Evolutionary conservation across 441 rosid genomes (phyloP).

Genomic region (Bocquillonia castaneifolia): DNA sequence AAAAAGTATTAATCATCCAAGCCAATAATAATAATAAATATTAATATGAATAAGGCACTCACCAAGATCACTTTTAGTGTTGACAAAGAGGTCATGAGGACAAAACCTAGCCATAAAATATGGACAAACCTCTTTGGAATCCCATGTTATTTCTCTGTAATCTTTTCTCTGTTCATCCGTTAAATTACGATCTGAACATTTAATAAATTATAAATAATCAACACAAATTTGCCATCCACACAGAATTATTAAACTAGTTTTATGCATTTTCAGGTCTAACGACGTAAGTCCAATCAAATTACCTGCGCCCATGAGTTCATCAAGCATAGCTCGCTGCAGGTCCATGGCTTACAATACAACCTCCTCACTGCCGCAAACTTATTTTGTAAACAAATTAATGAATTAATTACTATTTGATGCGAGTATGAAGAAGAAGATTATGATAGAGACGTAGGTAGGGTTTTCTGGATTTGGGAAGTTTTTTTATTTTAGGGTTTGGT

Average conservation of each 20-base stretch:
- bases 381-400: too few relatives aligned
- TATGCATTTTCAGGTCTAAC: too few relatives aligned
- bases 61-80: conserved; percentile 97
- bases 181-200: conserved; percentile 67
- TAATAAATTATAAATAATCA: background rate
- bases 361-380: too few relatives aligned
- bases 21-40: background rate
- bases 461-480: too few relatives aligned
- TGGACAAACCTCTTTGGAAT: conserved; percentile 92
- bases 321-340: conserved; percentile 91
- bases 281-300: background rate
- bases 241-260: background rate
- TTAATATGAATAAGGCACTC: conserved; percentile 15
- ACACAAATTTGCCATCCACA: background rate
- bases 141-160: conserved; percentile 79
- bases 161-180: conserved; percentile 88
- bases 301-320: conserved; percentile 99
- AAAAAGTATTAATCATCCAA: background rate
- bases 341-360: conserved; percentile 46
- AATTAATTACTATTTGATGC: too few relatives aligned
- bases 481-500: too few relatives aligned
- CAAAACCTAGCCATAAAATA: conserved; percentile 95
- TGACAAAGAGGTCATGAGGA: conserved; percentile 97
- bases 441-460: too few relatives aligned
- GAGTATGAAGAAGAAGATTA: too few relatives aligned